Evolutionary conservation across 192 early-diverging fungal species (phyloP), one percentile per base, ranked within the genome.

Genomic region (Pilaira anomala): DNA sequence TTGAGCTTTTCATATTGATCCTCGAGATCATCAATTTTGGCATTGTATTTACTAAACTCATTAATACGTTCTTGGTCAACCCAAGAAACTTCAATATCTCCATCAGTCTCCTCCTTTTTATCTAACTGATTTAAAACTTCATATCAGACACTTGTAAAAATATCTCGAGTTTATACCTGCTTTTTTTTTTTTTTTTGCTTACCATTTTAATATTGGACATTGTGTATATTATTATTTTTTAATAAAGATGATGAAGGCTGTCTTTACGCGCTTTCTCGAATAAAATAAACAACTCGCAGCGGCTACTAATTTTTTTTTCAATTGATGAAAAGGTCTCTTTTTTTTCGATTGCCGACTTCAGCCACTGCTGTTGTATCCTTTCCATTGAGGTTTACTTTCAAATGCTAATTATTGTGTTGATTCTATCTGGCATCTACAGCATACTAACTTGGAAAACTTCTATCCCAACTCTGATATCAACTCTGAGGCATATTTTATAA

Each of bases 1-100:
- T 95, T 95, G 51, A 88, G 82, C n/a, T 79, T 79, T 51, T 88
- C 83, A 75, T 91, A 92, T 26, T 74, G 71, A 26, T 89, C 91
- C 61, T 96, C 91, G 8, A 95, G 70, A 44, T 85, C 78, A 67
- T 93, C 87, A 55, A 91, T 67, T 25, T 83, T 83, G 25, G 80
- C 72, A 64, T 95, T 96, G 39, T 92, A 80, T 80, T 88, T 89
- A 76, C 88, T 90, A 69, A 99, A 99, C 44, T 79, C 66, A 82
- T 99, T 99, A 76, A 99, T 99, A 59, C 89, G 91, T 60, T 91
- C 78, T 78, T 99, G 97, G 75, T 99, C 97, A 66, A 92, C 87
- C 95, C 95, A 97, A n/a, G 88, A 90, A 25, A 98, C 95, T 69
- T 94, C 89, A 51, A 85, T 85, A 59, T 97, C 93, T 44, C 83